Base-by-base conservation (phyloP, 2,329 filamentous ascomycete genomes). In the Parastagonospora avenae region DNA sequence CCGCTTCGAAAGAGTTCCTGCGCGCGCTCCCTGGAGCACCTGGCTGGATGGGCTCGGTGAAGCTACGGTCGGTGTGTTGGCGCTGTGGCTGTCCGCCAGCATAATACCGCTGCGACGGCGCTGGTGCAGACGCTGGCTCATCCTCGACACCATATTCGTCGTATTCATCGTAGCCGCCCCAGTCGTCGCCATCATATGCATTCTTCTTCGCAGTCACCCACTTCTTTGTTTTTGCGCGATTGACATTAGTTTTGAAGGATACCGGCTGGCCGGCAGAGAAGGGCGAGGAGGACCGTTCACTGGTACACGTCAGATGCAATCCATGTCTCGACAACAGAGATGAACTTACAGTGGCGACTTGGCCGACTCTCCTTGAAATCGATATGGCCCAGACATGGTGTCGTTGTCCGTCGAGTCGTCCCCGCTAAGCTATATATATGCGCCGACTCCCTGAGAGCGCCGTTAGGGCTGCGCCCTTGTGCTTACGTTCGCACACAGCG, bases 161-260 rank as follows among this genome's bases (percentile, higher is more conserved):
- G 46, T 85, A 81, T 42, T 82, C 81, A 57, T 81, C 79, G 56
- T 77, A 79, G 37, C 85, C 88, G 31, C 91, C 93, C 92, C 93
- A 97, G 68, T 96, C 93, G 65, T 95, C 92, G 57, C 92, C 93
- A 66, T 93, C 92, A 68, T 97, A 97, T 68, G 85, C 90, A 63
- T 89, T 87, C 51, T 85, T 82, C 74, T 92, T 93, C 31, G 93
- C 93, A 66, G 96, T 89, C 32, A 93, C 88, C 93, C 93, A 97
- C 83, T 96, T 96, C 76, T 88, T 90, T 48, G 92, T 97, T 77
- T 96, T 96, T 48, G 86, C 84, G 55, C 93, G 87, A 75, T 90
- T 93, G 42, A 97, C 87, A 72, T 96, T 95, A 44, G 91, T 85
- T 71, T 90, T 89, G 76, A 92, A 96, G 24, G 81, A 83, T 27